Evolutionary conservation across 306 rosid genomes (phyloP).

Genomic region (Erythrophleum fordii): DNA sequence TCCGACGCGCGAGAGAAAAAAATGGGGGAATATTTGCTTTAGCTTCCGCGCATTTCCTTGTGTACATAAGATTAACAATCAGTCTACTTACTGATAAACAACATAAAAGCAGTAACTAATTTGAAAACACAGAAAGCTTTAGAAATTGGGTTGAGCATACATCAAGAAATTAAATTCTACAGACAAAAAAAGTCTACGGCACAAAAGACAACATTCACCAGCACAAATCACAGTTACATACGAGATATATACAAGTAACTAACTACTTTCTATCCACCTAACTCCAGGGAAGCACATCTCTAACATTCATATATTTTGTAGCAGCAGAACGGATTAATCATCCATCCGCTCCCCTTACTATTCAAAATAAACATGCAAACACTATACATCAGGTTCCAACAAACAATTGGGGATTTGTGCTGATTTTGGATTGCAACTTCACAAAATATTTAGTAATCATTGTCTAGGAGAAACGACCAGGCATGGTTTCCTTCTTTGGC

Average conservation of each 20-base stretch:
- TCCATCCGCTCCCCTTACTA: conserved; percentile 8
- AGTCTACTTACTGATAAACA: no score
- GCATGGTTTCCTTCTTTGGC: conserved; percentile 22
- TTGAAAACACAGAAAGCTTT: not conserved
- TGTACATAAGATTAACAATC: no score
- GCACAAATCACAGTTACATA: not conserved
- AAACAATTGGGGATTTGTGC: not conserved
- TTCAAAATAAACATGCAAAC: not conserved
- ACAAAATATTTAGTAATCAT: not conserved
- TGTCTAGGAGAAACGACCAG: conserved; percentile 4
- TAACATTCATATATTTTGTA: conserved; percentile 20
- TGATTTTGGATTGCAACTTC: conserved; percentile 5
- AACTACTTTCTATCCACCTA: not conserved
- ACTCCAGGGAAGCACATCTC: conserved; percentile 3
- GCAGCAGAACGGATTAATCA: conserved; percentile 12
- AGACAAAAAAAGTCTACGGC: not conserved
- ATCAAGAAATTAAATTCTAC: not conserved
- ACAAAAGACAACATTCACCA: not conserved
- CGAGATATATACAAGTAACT: not conserved
- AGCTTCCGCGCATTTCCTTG: no score
- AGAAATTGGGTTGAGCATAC: not conserved
- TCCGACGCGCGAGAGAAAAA: no score
- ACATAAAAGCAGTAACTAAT: not conserved
- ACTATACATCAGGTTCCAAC: conserved; percentile 22
- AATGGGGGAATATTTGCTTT: no score